Conservation (phyloP, 2,329 filamentous ascomycete species). For the Monosporascus cannonballus region DNA sequence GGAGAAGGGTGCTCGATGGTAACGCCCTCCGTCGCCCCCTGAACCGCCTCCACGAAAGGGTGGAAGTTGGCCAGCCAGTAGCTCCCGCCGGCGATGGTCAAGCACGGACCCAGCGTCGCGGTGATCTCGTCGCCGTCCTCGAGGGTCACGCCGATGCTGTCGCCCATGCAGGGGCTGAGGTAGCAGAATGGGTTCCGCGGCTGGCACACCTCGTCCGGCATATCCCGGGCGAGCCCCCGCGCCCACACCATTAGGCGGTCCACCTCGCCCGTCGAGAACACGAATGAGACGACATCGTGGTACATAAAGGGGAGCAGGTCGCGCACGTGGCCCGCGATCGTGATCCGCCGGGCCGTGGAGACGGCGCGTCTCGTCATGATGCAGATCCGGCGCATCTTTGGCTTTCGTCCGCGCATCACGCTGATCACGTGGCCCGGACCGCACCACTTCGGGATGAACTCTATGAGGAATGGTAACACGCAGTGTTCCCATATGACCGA, state of each 20-base stretch:
- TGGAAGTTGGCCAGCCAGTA: conserved; percentile 41
- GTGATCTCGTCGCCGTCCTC: conserved; percentile 28
- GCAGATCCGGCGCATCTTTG: conserved; percentile 30
- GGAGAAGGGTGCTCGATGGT: conserved; percentile 32
- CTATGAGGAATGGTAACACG: conserved; percentile 36
- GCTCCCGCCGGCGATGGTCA: conserved; percentile 29
- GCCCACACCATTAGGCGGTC: conserved; percentile 32
- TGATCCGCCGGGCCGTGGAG: conserved; percentile 30
- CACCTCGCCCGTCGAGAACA: conserved; percentile 33
- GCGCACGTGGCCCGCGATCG: conserved; percentile 34
- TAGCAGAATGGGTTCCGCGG: conserved; percentile 39
- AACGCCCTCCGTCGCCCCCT: conserved; percentile 7
- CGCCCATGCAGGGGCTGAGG: conserved; percentile 36
- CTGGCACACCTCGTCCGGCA: conserved; percentile 34
- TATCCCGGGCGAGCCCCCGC: conserved; percentile 29
- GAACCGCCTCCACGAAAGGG: conserved; percentile 33
- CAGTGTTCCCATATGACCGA: conserved; percentile 37
- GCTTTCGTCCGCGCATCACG: conserved; percentile 30
- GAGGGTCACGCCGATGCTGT: conserved; percentile 34
- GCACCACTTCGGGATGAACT: conserved; percentile 36
- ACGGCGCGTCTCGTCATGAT: conserved; percentile 32
- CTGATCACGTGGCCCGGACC: conserved; percentile 34
- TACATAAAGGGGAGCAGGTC: conserved; percentile 33
- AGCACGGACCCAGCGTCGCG: conserved; percentile 35
- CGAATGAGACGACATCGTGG: conserved; percentile 26